Conservation (phyloP, 495 filamentous ascomycete species). For the Neurospora sp. region DNA sequence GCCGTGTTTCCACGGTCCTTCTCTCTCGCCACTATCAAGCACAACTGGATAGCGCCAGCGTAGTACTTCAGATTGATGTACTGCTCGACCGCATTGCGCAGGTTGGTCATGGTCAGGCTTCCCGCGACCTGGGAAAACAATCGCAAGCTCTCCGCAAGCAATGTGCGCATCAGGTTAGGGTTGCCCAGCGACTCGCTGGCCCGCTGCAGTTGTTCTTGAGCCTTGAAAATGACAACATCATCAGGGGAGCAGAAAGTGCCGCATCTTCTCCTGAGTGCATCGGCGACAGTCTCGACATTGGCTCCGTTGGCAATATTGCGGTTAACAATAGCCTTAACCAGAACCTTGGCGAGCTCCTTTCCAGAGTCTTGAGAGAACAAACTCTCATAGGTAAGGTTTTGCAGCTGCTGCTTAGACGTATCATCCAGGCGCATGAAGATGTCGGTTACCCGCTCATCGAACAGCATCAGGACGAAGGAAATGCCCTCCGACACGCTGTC, state of each 20-base stretch:
- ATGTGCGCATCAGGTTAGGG: constrained; percentile 63
- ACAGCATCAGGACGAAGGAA: constrained; percentile 84
- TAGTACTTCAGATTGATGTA: constrained; percentile 79
- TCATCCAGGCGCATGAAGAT: constrained; percentile 75
- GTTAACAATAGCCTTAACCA: constrained; percentile 98
- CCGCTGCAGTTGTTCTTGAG: constrained; percentile 84
- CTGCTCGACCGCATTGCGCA: constrained; percentile 64
- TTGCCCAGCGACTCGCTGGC: constrained; percentile 69
- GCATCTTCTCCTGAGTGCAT: constrained; percentile 80
- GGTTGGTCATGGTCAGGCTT: constrained; percentile 68
- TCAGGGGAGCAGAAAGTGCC: constrained; percentile 95
- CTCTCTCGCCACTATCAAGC: constrained; percentile 67
- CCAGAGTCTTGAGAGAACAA: constrained; percentile 72
- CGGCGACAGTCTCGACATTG: constrained; percentile 94
- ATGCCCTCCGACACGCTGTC: constrained; percentile 88
- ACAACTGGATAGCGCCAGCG: constrained; percentile 87
- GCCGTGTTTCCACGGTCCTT: constrained; percentile 78
- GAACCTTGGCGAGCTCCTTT: constrained; percentile 85
- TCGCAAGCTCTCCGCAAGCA: constrained; percentile 79
- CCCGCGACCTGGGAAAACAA: constrained; percentile 82
- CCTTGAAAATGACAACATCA: constrained; percentile 96
- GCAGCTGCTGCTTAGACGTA: constrained; percentile 53
- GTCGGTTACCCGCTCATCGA: constrained; percentile 83
- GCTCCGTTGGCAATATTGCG: constrained; percentile 89
- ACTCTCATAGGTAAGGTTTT: constrained; percentile 70